Percentiles rank a stretch among this genome's conserved stretches.
Conservation (phyloP, 768 basidiomycete genomes). For the Russula sp. region DNA sequence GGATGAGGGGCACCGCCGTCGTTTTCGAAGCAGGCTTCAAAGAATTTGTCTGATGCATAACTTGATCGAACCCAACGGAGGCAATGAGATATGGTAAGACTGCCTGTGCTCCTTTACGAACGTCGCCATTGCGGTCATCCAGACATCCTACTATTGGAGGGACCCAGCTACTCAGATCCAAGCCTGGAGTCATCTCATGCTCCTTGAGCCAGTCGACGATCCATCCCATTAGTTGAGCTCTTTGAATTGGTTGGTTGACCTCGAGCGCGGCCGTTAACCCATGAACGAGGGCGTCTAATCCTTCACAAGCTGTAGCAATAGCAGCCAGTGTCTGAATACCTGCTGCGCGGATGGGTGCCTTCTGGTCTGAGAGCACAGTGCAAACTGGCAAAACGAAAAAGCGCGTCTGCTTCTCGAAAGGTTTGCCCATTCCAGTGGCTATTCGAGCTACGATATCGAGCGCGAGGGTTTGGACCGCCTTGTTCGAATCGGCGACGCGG, state of each 20-base stretch:
- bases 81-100: slow-evolving; percentile 70
- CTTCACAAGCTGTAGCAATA: slow-evolving; percentile 78
- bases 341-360: slow-evolving; percentile 73
- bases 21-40: slow-evolving; percentile 88
- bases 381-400: slow-evolving; percentile 71
- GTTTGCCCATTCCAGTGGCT: slow-evolving; percentile 90
- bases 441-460: slow-evolving; percentile 87
- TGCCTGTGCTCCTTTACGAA: slow-evolving; percentile 84
- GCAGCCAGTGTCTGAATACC: slow-evolving; percentile 73
- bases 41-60: slow-evolving; percentile 77
- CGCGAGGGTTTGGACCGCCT: slow-evolving; percentile 84
- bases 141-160: slow-evolving; percentile 62
- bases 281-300: slow-evolving; percentile 72
- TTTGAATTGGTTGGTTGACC: slow-evolving; percentile 78
- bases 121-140: slow-evolving; percentile 87
- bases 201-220: slow-evolving; percentile 71
- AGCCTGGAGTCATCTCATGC: slow-evolving; percentile 41
- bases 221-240: slow-evolving; percentile 74
- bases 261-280: slow-evolving; percentile 79
- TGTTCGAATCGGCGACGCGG: slow-evolving; percentile 87
- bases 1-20: slow-evolving; percentile 80
- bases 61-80: slow-evolving; percentile 71
- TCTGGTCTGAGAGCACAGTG: slow-evolving; percentile 87
- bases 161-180: slow-evolving; percentile 69
- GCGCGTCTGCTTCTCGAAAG: slow-evolving; percentile 85